Conservation (phyloP, 2,329 filamentous ascomycete species). For the Bipolaris zeicola region DNA sequence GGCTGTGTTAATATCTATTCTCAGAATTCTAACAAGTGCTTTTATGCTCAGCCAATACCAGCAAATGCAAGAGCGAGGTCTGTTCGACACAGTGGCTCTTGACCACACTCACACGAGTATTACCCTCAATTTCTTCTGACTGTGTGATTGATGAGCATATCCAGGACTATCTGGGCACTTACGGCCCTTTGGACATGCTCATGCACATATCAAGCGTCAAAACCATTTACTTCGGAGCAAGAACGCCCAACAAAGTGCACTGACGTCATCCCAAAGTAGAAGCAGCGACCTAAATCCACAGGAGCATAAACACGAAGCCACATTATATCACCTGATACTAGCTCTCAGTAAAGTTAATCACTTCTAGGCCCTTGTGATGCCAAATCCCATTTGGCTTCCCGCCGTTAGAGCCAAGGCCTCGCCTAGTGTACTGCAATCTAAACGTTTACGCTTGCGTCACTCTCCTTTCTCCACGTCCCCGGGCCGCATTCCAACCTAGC, state of each 20-base stretch:
- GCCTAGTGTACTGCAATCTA: conserved; percentile 16
- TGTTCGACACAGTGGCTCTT: background rate
- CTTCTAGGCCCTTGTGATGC: background rate
- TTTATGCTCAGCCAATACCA: background rate
- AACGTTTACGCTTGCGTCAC: conserved; percentile 2
- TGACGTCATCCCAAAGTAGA: background rate
- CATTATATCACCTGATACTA: background rate
- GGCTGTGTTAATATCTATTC: conserved; percentile 31
- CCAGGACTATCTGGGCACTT: background rate
- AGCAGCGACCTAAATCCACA: background rate
- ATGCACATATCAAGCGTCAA: background rate
- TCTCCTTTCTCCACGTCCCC: background rate
- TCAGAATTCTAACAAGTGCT: background rate
- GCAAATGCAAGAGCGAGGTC: background rate
- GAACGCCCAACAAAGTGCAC: background rate
- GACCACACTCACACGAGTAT: background rate
- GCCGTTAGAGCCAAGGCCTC: conserved; percentile 10
- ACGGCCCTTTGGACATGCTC: background rate
- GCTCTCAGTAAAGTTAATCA: background rate
- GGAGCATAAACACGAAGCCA: background rate
- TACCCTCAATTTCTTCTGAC: background rate
- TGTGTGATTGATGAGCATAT: background rate
- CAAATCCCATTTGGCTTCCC: background rate
- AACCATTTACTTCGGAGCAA: background rate
- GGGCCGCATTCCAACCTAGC: conserved; percentile 1